Base-by-base conservation (phyloP, 2,329 filamentous ascomycete species). In the Tolypocladium inflatum region DNA sequence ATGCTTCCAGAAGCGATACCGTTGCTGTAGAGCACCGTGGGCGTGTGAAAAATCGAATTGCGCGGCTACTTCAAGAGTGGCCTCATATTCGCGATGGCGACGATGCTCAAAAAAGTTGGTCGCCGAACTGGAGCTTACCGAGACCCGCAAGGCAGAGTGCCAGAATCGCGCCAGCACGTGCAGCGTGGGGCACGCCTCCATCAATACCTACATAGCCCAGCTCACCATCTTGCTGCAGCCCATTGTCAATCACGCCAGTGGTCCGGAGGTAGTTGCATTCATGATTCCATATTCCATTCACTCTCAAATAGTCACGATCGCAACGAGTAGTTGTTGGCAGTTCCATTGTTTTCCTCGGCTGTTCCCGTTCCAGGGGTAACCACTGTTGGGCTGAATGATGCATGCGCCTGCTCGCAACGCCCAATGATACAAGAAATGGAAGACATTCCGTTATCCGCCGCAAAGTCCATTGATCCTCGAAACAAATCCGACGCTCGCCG, bases 21-120 rank as follows among this genome's bases (percentile, higher is more conserved):
- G 48, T 15, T 8, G 19, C 8, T 6, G 48, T 17, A n/a, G 48
- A n/a, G 3, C 30, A 11, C 3, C 48, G 41, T 51, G 30, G 13
- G 23, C 26, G 17, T 51, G 19, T 17, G n/a, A 58, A 41, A 42
- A 35, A 39, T 52, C 45, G 58, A 52, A 58, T 53, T 10, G 17
- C 17, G 8, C 35, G 21, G 51, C 30, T 43, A 42, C 23, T 54
- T 39, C 55, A 19, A 38, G 45, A 23, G 30, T 52, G 48, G 48
- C 48, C 48, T 52, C 48, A 52, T 52, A 30, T 52, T 52, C 48
- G 48, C 48, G 48, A 35, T 52, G 30, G 48, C 26, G 30, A 33
- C 15, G 48, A 52, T 52, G 48, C 30, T 30, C 55, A 56, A 56
- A 56, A 56, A 56, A 56, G 55, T 56, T 50, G 55, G 17, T 50